Evolutionary conservation across 164 flowering plant genomes (phyloP), one percentile per base, ranked within the genome.

Genomic region (Piper betle): DNA sequence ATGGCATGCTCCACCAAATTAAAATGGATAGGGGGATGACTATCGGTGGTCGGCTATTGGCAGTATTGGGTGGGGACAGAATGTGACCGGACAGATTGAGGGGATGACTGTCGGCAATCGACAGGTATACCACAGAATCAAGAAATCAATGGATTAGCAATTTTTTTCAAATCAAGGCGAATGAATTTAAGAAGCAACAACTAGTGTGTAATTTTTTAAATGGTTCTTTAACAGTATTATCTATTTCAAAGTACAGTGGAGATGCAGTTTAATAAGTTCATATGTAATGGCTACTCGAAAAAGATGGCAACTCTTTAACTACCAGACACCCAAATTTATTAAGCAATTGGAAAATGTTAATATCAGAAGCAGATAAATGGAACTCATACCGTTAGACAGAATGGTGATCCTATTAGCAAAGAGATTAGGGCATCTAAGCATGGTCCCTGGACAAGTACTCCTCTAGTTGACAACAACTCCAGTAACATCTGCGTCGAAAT

Each of bases 341-440:
- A 54, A 53, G 55, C 57, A 54, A 18, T 16, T 18, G 8, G 6
- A 5, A 54, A 54, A 54, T 18, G 9, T 2, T 2, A 10, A 54
- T 37, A 50, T 7, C 19, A 48, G 55, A 58, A 15, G 41, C 10
- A 4, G 37, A 53, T 43, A 37, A 52, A 41, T 17, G 52, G 53
- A 59, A 56, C 37, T 13, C 66, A 57, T 81, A 90, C 99, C 91
- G 76, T 74, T 76, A 85, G 97, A 81, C 88, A 90, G 62, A 81
- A 65, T 18, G 96, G 79, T 20, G 99, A 93, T 77, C 91, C 96
- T 70, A 90, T 67, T 93, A 93, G 80, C 57, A 93, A 63, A 48
- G 99, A 73, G 59, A 91, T 78, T 16, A 93, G 70, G 66, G 97
- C 99, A 79, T 93, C 99, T 63, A 93, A 77, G 74, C 97, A 86